Evolutionary conservation across 208 protist species (phyloP).

Genomic region (Wallacemonas collosoma): DNA sequence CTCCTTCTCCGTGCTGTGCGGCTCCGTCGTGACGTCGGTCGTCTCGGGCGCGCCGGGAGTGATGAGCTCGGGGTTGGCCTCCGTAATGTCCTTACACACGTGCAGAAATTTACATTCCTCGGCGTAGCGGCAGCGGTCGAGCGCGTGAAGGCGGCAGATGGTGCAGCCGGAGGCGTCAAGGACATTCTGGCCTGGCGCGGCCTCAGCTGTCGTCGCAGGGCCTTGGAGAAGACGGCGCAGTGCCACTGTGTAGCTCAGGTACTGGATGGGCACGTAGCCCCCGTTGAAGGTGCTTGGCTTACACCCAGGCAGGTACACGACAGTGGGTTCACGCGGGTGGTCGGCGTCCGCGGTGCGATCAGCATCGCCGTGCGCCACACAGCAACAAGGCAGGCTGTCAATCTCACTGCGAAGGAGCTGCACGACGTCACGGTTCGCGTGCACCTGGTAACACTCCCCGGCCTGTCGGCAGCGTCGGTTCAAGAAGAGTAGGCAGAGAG

Average conservation of each 20-base stretch:
- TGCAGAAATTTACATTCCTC: conserved; percentile 87
- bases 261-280: conserved; percentile 45
- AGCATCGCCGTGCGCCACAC: conserved; percentile 71
- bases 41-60: background rate
- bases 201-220: conserved; percentile 20
- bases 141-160: conserved; percentile 73
- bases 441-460: conserved; percentile 75
- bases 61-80: conserved; percentile 36
- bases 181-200: conserved; percentile 27
- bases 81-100: conserved; percentile 68
- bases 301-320: conserved; percentile 41
- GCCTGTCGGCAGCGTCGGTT: conserved; percentile 66
- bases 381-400: conserved; percentile 74
- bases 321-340: conserved; percentile 1
- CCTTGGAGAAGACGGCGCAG: conserved; percentile 53
- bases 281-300: conserved; percentile 22
- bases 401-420: conserved; percentile 52
- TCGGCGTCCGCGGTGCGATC: conserved; percentile 28
- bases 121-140: conserved; percentile 79
- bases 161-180: conserved; percentile 37
- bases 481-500: conserved; percentile 82
- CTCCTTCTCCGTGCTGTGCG: too few species aligned
- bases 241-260: conserved; percentile 67
- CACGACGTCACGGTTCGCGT: conserved; percentile 64
- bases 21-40: background rate